Percentiles rank a stretch among this genome's conserved stretches.
Evolutionary conservation across 805 yeast species (phyloP).

Genomic region (Naumovozyma dairenensis): DNA sequence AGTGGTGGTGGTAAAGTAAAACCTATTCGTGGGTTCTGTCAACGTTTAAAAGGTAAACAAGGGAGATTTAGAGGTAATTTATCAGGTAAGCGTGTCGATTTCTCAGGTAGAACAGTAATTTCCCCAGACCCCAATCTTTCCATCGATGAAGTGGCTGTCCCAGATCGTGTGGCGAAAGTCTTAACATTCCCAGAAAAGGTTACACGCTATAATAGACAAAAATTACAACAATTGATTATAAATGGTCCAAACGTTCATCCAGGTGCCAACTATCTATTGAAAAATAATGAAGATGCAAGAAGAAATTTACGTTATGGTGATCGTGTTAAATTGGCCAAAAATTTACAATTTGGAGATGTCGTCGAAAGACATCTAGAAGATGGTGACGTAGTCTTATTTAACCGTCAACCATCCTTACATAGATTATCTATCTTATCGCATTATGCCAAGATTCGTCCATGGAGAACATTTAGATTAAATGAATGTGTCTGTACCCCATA

Average conservation of each 20-base stretch:
- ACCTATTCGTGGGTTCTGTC: conserved; percentile 89
- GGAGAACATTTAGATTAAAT: conserved; percentile 94
- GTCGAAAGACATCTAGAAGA: conserved; percentile 96
- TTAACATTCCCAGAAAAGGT: conserved; percentile 94
- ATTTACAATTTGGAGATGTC: conserved; percentile 76
- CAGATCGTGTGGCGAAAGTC: conserved; percentile 91
- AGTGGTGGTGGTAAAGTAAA: conserved; percentile 46
- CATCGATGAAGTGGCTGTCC: conserved; percentile 97
- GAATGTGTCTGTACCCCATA: conserved; percentile 99
- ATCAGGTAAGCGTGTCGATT: conserved; percentile 97
- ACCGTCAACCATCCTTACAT: conserved; percentile 96
- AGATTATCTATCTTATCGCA: conserved; percentile 89
- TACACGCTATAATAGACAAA: conserved; percentile 74
- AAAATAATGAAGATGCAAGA: conserved; percentile 75
- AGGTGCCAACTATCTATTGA: conserved; percentile 88
- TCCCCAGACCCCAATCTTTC: conserved; percentile 95
- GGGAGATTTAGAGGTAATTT: conserved; percentile 97
- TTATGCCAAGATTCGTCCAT: conserved; percentile 91
- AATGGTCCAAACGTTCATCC: conserved; percentile 90
- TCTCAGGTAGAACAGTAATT: conserved; percentile 95
- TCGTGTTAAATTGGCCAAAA: conserved; percentile 62
- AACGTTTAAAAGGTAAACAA: conserved; percentile 94
- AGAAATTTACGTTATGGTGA: conserved; percentile 87
- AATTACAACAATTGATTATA: conserved; percentile 60
- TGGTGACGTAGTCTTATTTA: conserved; percentile 91